phyloP scores from a whole-genome alignment of 352 stramenopile genomes.

The Phytophthora vignae region DNA sequence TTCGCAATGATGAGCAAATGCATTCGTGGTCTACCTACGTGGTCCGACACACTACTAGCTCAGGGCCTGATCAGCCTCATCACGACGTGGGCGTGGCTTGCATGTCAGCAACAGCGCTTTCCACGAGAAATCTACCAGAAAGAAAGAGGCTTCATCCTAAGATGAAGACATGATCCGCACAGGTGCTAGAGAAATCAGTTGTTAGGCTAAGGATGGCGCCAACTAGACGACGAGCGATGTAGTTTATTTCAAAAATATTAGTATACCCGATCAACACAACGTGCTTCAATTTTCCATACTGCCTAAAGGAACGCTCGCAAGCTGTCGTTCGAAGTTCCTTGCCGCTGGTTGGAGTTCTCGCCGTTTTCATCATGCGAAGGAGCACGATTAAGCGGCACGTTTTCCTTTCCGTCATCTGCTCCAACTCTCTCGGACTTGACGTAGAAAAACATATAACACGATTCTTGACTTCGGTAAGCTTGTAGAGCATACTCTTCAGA shows the following conservation, averaged over 20 bases:
- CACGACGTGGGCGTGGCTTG: neutral
- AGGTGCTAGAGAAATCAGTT: neutral
- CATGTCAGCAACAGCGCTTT: neutral
- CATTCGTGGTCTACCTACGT: neutral
- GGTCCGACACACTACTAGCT: neutral
- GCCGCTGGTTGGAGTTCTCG: slow-evolving; percentile 30
- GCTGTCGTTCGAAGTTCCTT: slow-evolving; percentile 17
- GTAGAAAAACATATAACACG: slow-evolving; percentile 92
- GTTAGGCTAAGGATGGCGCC: neutral
- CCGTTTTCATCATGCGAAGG: slow-evolving; percentile 31
- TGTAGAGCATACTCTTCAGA: slow-evolving; percentile 79
- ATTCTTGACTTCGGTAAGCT: slow-evolving; percentile 81
- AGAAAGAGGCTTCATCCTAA: slow-evolving; percentile 12
- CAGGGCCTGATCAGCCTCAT: neutral
- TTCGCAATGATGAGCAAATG: slow-evolving; percentile 39
- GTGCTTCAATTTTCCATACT: slow-evolving; percentile 1
- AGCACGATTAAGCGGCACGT: slow-evolving; percentile 43
- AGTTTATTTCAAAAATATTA: slow-evolving; percentile 44
- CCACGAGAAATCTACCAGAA: neutral
- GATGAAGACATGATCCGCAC: slow-evolving; percentile 3
- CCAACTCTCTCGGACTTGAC: slow-evolving; percentile 49
- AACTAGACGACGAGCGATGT: slow-evolving; percentile 20
- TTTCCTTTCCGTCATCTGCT: slow-evolving; percentile 68
- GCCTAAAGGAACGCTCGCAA: slow-evolving; percentile 51
- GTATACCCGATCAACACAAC: slow-evolving; percentile 36